Percentiles rank a stretch among this genome's conserved stretches.
phyloP scores from a whole-genome alignment of 345 rosid species.

The Citrus mangshanensis region DNA sequence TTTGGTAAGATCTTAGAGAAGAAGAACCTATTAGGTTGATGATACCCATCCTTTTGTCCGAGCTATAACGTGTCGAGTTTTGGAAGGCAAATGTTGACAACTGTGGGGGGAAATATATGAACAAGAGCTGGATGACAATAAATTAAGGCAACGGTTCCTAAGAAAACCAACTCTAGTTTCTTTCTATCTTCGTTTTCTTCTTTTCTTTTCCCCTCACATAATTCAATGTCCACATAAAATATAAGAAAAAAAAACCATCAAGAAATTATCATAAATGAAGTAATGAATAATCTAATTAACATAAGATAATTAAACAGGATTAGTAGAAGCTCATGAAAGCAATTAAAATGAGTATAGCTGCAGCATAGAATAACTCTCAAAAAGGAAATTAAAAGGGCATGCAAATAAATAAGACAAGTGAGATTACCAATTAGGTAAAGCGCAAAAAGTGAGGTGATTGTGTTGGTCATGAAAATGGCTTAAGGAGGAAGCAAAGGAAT shows the following conservation, averaged over 20 bases:
- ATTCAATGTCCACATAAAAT: not conserved
- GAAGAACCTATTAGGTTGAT: not conserved
- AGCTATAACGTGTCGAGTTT: slow-evolving; percentile 41
- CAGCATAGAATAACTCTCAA: not conserved
- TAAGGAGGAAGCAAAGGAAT: slow-evolving; percentile 62
- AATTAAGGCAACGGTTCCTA: slow-evolving; percentile 3
- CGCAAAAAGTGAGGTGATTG: slow-evolving; percentile 31
- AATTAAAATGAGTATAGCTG: not conserved
- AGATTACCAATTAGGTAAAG: slow-evolving; percentile 39
- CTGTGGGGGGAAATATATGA: slow-evolving; percentile 28
- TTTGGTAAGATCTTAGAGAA: not conserved
- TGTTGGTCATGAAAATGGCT: slow-evolving; percentile 44
- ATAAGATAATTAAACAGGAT: too few species aligned
- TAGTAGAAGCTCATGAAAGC: not conserved
- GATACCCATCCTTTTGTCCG: slow-evolving; percentile 32
- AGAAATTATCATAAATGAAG: not conserved
- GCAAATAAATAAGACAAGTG: slow-evolving; percentile 7
- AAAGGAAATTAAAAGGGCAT: slow-evolving; percentile 7
- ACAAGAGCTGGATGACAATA: slow-evolving; percentile 52
- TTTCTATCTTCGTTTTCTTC: not conserved
- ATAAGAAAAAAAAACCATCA: not conserved
- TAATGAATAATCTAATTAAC: not conserved
- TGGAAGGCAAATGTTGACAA: slow-evolving; percentile 47
- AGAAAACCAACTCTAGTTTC: not conserved
- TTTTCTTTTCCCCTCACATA: not conserved